phyloP scores from a whole-genome alignment of 1,139 yeast genomes.

The Magnusiomyces sp. region DNA sequence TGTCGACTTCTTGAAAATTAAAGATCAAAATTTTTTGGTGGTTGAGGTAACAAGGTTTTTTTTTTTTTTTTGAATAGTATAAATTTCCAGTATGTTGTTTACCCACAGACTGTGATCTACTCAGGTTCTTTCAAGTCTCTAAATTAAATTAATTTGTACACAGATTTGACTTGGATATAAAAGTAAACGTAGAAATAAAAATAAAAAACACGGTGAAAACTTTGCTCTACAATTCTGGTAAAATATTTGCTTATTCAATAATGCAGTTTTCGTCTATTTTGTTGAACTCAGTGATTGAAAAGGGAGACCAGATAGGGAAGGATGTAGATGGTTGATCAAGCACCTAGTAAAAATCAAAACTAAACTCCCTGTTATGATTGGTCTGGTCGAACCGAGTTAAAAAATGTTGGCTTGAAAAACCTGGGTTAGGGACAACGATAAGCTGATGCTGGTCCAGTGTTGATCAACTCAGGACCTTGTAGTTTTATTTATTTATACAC shows the following conservation, averaged over 20 bases:
- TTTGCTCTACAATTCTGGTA: not conserved
- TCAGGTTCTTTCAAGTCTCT: too few species aligned
- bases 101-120: too few species aligned
- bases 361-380: not conserved
- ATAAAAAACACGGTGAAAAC: not conserved
- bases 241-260: not conserved
- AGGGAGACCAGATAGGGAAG: not conserved
- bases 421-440: too few species aligned
- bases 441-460: too few species aligned
- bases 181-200: not conserved
- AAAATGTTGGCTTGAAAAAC: too few species aligned
- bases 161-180: not conserved
- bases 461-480: not conserved
- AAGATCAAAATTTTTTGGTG: slow-evolving; percentile 4
- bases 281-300: not conserved
- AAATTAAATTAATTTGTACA: too few species aligned
- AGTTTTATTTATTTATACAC: slow-evolving; percentile 3
- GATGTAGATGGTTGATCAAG: not conserved
- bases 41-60: too few species aligned
- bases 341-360: not conserved
- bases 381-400: too few species aligned
- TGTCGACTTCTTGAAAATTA: not conserved
- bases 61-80: too few species aligned
- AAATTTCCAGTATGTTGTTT: too few species aligned
- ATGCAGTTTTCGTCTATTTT: too few species aligned